These are phyloP conservation scores for Aspergillus bertholletiae DNA, from an alignment of 495 filamentous ascomycete species.

Conservation along the genomic window DNA sequence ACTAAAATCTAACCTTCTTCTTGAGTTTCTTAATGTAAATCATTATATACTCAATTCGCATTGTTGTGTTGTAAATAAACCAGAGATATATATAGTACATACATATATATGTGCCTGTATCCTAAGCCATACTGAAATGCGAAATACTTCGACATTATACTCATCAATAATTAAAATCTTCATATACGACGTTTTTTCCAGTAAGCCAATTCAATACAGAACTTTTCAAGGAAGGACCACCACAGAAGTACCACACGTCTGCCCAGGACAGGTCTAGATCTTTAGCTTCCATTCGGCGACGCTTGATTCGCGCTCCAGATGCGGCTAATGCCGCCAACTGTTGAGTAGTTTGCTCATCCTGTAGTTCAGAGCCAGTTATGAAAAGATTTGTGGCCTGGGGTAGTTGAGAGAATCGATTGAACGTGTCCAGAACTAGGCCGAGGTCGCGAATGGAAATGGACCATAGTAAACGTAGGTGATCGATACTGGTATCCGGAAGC, in stretches of 20 bases:
- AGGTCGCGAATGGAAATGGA: conserved; percentile 58
- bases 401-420: conserved; percentile 50
- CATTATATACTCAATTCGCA: too few species aligned
- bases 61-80: too few species aligned
- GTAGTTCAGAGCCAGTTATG: conserved; percentile 48
- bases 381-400: conserved; percentile 54
- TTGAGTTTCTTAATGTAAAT: too few species aligned
- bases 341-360: conserved; percentile 13
- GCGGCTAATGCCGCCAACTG: conserved; percentile 22
- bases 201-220: conserved; percentile 59
- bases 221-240: conserved; percentile 53
- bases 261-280: conserved; percentile 48
- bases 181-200: conserved; percentile 59
- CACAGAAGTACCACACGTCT: conserved; percentile 66
- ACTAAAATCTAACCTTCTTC: too few species aligned
- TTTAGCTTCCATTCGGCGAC: conserved; percentile 49
- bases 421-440: conserved; percentile 55
- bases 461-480: conserved; percentile 59
- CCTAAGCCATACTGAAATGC: too few species aligned
- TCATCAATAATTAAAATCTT: conserved; percentile 67
- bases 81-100: too few species aligned
- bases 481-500: conserved; percentile 42
- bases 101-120: too few species aligned
- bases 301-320: conserved; percentile 39
- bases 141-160: background rate